Evolutionary conservation across 371 early-diverging fungal species (phyloP).

Genomic region (Lichtheimia ornata): DNA sequence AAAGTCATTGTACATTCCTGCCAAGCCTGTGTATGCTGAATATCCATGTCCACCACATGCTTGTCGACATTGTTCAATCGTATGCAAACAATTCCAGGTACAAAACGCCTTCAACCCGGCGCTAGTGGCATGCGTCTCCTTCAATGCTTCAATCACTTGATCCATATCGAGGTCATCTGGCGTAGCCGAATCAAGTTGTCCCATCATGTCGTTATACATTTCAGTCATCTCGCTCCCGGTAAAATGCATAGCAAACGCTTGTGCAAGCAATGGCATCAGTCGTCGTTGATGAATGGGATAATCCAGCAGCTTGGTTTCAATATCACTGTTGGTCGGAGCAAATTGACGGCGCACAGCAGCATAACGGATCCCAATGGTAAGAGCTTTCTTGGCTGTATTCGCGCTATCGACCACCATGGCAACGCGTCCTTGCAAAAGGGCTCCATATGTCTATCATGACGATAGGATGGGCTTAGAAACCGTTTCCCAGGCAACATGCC

Average conservation of each 20-base stretch:
- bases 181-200: conserved; percentile 62
- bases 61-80: conserved; percentile 91
- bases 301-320: conserved; percentile 88
- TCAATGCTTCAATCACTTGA: conserved; percentile 73
- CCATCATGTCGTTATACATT: conserved; percentile 81
- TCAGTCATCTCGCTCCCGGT: conserved; percentile 81
- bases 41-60: conserved; percentile 94
- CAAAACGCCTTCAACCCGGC: conserved; percentile 95
- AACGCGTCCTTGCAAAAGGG: conserved; percentile 87
- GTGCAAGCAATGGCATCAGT: conserved; percentile 86
- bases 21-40: conserved; percentile 87
- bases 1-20: conserved; percentile 86
- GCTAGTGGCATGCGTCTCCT: conserved; percentile 90
- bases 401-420: conserved; percentile 89
- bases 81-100: conserved; percentile 86
- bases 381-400: conserved; percentile 87
- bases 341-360: conserved; percentile 93
- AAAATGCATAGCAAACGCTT: conserved; percentile 90
- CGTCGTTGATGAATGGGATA: conserved; percentile 93
- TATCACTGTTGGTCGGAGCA: conserved; percentile 38
- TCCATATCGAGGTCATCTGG: conserved; percentile 69
- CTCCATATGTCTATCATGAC: conserved; percentile 78
- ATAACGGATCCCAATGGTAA: conserved; percentile 91
- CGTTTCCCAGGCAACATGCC: neutral
- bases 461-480: neutral